Evolutionary conservation across 2,329 filamentous ascomycete genomes (phyloP).

Genomic region (Sporothrix humicola): DNA sequence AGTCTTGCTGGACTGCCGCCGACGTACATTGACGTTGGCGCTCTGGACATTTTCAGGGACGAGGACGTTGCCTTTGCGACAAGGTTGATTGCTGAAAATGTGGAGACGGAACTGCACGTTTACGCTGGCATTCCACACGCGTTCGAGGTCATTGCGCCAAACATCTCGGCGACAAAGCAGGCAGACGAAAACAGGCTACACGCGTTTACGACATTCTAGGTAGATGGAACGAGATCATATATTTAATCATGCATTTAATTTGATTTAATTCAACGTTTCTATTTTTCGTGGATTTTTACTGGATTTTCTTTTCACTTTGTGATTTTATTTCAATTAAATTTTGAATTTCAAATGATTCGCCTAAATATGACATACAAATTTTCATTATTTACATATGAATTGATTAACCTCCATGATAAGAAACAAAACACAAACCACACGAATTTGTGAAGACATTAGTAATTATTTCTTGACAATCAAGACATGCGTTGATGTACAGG

Average conservation of each 20-base stretch:
- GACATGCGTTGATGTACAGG: too few relatives aligned
- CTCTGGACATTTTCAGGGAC: background rate
- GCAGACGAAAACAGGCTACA: background rate
- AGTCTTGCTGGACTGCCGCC: background rate
- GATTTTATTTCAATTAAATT: too few relatives aligned
- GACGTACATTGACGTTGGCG: background rate
- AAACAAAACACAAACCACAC: too few relatives aligned
- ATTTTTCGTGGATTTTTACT: too few relatives aligned
- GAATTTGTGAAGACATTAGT: too few relatives aligned
- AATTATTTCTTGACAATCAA: too few relatives aligned
- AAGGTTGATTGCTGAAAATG: background rate
- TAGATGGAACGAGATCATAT: too few relatives aligned
- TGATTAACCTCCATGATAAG: too few relatives aligned
- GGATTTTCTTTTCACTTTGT: too few relatives aligned
- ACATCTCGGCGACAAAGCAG: background rate
- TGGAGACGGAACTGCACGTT: background rate
- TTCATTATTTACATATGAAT: too few relatives aligned
- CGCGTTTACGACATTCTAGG: background rate
- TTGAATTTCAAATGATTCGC: too few relatives aligned
- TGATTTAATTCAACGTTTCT: background rate
- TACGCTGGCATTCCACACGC: background rate
- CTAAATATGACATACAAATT: too few relatives aligned
- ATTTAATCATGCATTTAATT: background rate
- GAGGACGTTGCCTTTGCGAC: background rate
- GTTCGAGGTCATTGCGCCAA: background rate